Evolutionary conservation across 495 filamentous ascomycete species (phyloP).

Genomic region (Lichina pygmaea): DNA sequence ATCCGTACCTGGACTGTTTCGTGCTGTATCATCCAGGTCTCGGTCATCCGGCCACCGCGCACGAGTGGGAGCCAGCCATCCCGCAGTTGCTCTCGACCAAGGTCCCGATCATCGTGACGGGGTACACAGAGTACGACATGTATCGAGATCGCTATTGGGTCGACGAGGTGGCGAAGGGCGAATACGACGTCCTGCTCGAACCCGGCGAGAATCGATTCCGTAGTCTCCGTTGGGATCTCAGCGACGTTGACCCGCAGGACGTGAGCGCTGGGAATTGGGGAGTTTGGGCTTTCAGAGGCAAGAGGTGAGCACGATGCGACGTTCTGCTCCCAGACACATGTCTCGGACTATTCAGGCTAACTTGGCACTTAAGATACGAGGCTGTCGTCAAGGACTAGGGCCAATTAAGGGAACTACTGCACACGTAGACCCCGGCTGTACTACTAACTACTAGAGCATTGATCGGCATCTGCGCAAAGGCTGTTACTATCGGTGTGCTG

Average conservation of each 20-base stretch:
- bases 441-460: no score
- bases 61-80: slow-evolving; percentile 81
- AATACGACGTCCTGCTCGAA: slow-evolving; percentile 76
- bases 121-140: slow-evolving; percentile 91
- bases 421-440: no score
- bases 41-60: slow-evolving; percentile 72
- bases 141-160: slow-evolving; percentile 77
- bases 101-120: slow-evolving; percentile 73
- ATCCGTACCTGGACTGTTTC: slow-evolving; percentile 94
- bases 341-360: no score
- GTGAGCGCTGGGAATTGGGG: slow-evolving; percentile 93
- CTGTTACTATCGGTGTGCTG: no score
- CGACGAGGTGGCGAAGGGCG: slow-evolving; percentile 49
- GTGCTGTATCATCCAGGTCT: slow-evolving; percentile 90
- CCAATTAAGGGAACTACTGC: no score
- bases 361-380: no score
- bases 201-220: slow-evolving; percentile 86
- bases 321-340: neutral
- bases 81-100: slow-evolving; percentile 84
- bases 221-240: slow-evolving; percentile 89
- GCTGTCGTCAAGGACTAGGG: no score
- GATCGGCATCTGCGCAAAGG: no score
- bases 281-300: slow-evolving; percentile 85
- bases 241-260: slow-evolving; percentile 85
- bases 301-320: slow-evolving; percentile 29